Evolutionary conservation across 441 rosid genomes (phyloP), one percentile per base, ranked within the genome.

Genomic region (Eruca vesicaria): DNA sequence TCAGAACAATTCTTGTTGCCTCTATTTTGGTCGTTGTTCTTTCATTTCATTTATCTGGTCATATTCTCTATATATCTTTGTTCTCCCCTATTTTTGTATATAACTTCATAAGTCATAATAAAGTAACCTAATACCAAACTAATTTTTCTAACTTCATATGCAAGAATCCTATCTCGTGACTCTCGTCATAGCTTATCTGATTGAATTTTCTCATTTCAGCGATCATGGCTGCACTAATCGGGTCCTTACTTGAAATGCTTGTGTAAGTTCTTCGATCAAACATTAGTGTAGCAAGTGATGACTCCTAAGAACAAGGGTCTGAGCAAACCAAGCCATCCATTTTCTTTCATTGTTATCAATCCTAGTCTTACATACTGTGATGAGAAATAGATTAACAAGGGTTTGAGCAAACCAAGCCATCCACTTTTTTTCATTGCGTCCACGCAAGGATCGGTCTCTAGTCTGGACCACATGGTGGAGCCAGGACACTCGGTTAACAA

Each of bases 241-340:
- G 97, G 79, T 94, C 97, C 3, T 86, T 85, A 58, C 85, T 94
- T 10, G 86, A 93, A 71, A 88, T 89, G 96, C 77, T 89, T 70
- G 75, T 83, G 97, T 94, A 85, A 81, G 90, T 76, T 32, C 66
- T 21, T 26, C 6, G 2, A 23, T 64, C 7, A 23, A 23, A n/a
- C n/a, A n/a, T n/a, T n/a, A n/a, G n/a, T n/a, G n/a, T n/a, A n/a
- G n/a, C n/a, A n/a, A n/a, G n/a, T n/a, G n/a, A n/a, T n/a, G n/a
- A n/a, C n/a, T n/a, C n/a, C n/a, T n/a, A n/a, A n/a, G n/a, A n/a
- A n/a, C n/a, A n/a, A n/a, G n/a, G n/a, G n/a, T n/a, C n/a, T n/a
- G n/a, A n/a, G n/a, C n/a, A n/a, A n/a, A n/a, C n/a, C n/a, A n/a
- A n/a, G n/a, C n/a, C n/a, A n/a, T n/a, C n/a, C n/a, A n/a, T n/a